A percentile compares a stretch with the other conserved stretches of the same genome.
phyloP scores from a whole-genome alignment of 1,139 yeast species.

The Sugiyamaella sp. region DNA sequence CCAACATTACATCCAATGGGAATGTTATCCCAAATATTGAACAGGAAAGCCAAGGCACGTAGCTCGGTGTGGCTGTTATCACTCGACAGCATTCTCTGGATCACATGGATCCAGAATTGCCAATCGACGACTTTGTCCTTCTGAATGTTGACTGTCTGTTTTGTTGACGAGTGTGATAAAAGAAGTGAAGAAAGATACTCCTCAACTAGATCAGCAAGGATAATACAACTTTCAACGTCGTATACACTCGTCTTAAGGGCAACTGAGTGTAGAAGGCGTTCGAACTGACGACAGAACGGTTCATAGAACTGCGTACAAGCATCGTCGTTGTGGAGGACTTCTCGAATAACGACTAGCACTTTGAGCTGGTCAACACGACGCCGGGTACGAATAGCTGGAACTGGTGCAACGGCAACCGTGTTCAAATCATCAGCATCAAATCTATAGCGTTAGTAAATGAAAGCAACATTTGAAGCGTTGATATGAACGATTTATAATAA shows the following conservation, averaged over 20 bases:
- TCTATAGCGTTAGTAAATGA: conserved; percentile 12
- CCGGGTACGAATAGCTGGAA: conserved; percentile 32
- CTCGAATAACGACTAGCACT: conserved; percentile 41
- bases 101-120: conserved; percentile 74
- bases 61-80: conserved; percentile 66
- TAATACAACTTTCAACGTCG: conserved; percentile 50
- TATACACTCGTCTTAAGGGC: conserved; percentile 44
- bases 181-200: conserved; percentile 43
- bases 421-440: conserved; percentile 36
- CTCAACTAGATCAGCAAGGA: conserved; percentile 52
- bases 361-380: conserved; percentile 43
- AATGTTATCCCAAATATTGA: conserved; percentile 74
- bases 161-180: conserved; percentile 33
- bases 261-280: conserved; percentile 42
- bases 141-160: conserved; percentile 34
- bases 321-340: conserved; percentile 43
- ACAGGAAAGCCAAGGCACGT: conserved; percentile 65
- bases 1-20: conserved; percentile 46
- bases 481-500: not conserved
- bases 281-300: conserved; percentile 42
- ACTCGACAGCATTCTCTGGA: conserved; percentile 60
- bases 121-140: conserved; percentile 54
- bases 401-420: conserved; percentile 40
- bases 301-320: conserved; percentile 39
- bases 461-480: not conserved